Base-by-base conservation (phyloP, 306 rosid species). In the Vachellia pachyceras region DNA sequence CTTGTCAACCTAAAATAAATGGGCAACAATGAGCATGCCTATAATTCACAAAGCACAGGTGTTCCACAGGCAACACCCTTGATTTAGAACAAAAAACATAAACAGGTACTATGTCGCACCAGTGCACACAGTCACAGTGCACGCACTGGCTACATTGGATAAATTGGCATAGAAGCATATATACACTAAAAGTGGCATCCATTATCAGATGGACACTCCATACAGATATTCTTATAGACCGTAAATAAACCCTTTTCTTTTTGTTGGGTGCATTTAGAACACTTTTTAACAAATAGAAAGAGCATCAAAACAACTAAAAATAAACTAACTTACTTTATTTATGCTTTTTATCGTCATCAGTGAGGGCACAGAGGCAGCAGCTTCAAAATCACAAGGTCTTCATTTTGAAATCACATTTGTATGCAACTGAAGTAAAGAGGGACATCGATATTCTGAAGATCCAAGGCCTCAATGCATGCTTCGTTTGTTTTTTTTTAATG, bases 1-100 rank as follows among this genome's bases (percentile, higher is more conserved):
- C 90, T 90, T 93, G 50, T 91, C 99, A 76, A 90, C 97, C 99
- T 95, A 71, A 81, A 69, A 69, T 54, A 85, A 40, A 63, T 20
- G 40, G 41, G 63, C 41, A 58, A 36, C 69, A 78, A 63, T 23
- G 29, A 33, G 50, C 37, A 41, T 42, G 64, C 71, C 40, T n/a
- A 69, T 60, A 29, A 41, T 69, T 41, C 52, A 69, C 36, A 10
- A 3, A 42, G 52, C 8, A 63, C 67, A 80, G 18, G 6, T 39
- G 71, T 46, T 42, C 58, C 55, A 35, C 37, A 20, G 1, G 45
- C 9, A 23, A 65, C 10, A 69, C 39, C 74, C 13, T 49, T 72
- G 55, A 57, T 10, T 76, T 20, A 45, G 73, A 12, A 37, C 25
- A 11, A 39, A 45, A 46, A 44, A 42, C 72, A 42, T 69, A 69